phyloP scores from a whole-genome alignment of 148 eudicot genomes.

The Salicornia ramosissima region DNA sequence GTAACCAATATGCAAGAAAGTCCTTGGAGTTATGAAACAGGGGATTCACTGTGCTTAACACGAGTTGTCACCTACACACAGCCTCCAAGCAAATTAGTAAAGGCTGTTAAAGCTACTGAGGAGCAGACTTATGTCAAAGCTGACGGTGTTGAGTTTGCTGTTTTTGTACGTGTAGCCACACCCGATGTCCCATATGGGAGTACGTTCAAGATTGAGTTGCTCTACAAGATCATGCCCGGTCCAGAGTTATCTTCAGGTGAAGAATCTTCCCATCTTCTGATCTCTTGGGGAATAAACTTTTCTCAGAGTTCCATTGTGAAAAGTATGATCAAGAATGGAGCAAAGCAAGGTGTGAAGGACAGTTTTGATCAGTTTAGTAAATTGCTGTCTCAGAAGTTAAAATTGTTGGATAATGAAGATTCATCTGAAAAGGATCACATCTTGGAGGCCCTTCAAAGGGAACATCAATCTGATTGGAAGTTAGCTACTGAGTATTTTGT shows the following conservation, averaged over 20 bases:
- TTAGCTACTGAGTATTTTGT: constrained; percentile 61
- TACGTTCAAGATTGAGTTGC: constrained; percentile 55
- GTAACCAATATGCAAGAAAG: constrained; percentile 59
- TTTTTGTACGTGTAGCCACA: constrained; percentile 53
- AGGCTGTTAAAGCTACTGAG: constrained; percentile 76
- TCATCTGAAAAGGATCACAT: constrained; percentile 47
- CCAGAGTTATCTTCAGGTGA: constrained; percentile 55
- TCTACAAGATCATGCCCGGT: constrained; percentile 64
- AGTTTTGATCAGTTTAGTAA: constrained; percentile 59
- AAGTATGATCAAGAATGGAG: constrained; percentile 80
- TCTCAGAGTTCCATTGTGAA: constrained; percentile 71
- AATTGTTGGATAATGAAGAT: constrained; percentile 32
- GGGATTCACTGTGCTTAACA: constrained; percentile 40
- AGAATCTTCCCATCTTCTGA: constrained; percentile 55
- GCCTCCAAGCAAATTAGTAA: constrained; percentile 62
- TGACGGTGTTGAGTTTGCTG: constrained; percentile 52
- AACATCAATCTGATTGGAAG: constrained; percentile 63
- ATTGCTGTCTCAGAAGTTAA: constrained; percentile 50
- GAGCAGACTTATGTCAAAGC: constrained; percentile 74
- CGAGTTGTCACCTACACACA: constrained; percentile 63
- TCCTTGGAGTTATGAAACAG: constrained; percentile 64
- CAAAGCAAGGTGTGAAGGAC: constrained; percentile 73
- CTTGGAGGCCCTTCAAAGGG: constrained; percentile 52
- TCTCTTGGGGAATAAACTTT: constrained; percentile 74
- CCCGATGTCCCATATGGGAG: constrained; percentile 90